Evolutionary conservation across 192 early-diverging fungal genomes (phyloP), one percentile per base, ranked within the genome.

Genomic region (Irineochytrium annulatum): DNA sequence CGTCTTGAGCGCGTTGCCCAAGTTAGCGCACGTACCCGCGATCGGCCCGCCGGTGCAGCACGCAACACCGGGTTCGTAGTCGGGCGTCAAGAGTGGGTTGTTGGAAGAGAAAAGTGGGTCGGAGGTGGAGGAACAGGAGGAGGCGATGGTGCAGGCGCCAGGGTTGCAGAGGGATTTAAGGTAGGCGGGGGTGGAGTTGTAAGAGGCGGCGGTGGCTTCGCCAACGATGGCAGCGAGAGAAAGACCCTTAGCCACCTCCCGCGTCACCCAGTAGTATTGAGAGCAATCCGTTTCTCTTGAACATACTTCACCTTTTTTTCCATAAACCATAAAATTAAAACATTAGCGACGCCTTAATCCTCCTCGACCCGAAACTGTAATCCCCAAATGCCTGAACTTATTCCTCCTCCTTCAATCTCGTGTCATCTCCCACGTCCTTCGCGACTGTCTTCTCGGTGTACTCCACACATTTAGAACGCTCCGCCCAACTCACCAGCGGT

Each of bases 111-210:
- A 65, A 17, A 65, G 63, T 17, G 63, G 26, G 6, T 37, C 32
- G 5, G 43, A 65, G 30, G 34, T 37, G 29, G 61, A 26, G 20
- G 3, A 3, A 35, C 63, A 65, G 22, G 28, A 16, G 22, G 63
- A 65, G 1, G 63, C 63, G 35, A 65, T 57, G 8, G 55, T 65
- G 55, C 63, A 65, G 43, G 29, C 43, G 8, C 6, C 8, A n/a
- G 63, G 56, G 34, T 4, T 31, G 56, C 63, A 65, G 4, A 65
- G 45, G 16, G 14, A 17, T 27, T 35, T 5, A 16, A 65, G 63
- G 46, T 63, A 63, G 16, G 51, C 34, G 2, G 49, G 5, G 3
- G 14, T 33, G 49, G 49, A 28, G 13, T 17, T 3, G 34, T 4
- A 13, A 34, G 5, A 46, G 16, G 32, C 27, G 49, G 46, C 5